Evolutionary conservation across 1,139 yeast genomes (phyloP), one percentile per base, ranked within the genome.

Genomic region (Suhomyces chickasaworum): DNA sequence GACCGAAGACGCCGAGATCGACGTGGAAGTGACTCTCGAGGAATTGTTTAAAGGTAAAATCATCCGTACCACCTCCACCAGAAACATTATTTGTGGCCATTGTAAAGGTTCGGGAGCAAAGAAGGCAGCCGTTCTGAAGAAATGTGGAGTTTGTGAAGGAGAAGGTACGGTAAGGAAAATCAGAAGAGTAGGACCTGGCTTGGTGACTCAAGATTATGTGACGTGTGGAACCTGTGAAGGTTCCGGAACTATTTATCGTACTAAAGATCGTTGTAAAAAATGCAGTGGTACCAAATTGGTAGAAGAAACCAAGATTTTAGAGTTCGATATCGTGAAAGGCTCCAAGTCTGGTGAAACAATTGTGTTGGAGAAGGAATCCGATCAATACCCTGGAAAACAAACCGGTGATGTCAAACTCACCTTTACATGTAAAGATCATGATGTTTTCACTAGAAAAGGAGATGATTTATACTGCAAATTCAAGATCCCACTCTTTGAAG

Each of bases 11-110:
- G 95, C 91, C 0, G 68, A 71, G 21, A 65, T 88, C 41, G 80
- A 81, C 33, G 79, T 86, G 8, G 80, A 77, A 7, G 83, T 90
- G 7, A 75, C 86, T 0, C 66, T 90, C 46, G 89, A 83, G 47
- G 97, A 91, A 51, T 67, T 89, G 38, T 93, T 81, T 71, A 80
- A 80, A 54, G 98, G 99, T 8, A 89, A 89, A 60, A 80, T 83
- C 13, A 77, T 89, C 53, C 86, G 89, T 61, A 81, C 89, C 58
- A 78, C 89, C 3, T 79, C 89, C 3, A 81, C 86, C 3, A 78
- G 97, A 60, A 81, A 87, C 58, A 75, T 86, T 16, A 68, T 89
- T 7, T 91, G 98, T 69, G 64, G 74, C 1, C 63, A 70, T 37
- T 91, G 98, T 66, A 69, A 75, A 42, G 98, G 97, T 1, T 65